Evolutionary conservation across 2,329 filamentous ascomycete genomes (phyloP).

Genomic region (Colletotrichum spaethianum): DNA sequence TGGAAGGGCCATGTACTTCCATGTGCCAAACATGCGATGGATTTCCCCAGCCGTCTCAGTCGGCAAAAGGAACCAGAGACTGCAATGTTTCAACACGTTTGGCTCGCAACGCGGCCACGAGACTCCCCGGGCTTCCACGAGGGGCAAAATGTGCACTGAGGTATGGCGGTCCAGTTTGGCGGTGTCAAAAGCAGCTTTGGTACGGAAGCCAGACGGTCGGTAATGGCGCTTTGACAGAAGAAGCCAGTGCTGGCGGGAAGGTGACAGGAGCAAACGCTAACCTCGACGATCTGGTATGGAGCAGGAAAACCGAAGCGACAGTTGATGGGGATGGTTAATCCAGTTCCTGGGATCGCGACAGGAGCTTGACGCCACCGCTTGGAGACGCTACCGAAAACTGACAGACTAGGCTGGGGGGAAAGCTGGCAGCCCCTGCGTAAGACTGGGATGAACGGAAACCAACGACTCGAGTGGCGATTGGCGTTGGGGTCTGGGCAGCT

Average conservation of each 20-base stretch:
- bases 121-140: constrained; percentile 5
- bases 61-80: neutral
- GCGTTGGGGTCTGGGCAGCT: neutral
- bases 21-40: neutral
- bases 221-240: neutral
- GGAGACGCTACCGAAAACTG: neutral
- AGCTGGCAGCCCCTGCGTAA: constrained; percentile 3
- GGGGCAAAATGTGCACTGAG: neutral
- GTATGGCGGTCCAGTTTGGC: neutral
- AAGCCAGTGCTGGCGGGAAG: neutral
- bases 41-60: neutral
- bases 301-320: no score
- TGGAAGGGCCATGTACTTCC: neutral
- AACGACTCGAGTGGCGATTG: neutral
- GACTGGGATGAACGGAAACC: neutral
- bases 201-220: neutral
- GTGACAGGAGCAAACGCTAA: neutral
- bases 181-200: neutral
- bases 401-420: neutral
- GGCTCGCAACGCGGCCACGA: neutral
- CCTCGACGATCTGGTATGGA: neutral
- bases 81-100: neutral
- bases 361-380: constrained; percentile 22
- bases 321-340: neutral
- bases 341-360: constrained; percentile 14